These are phyloP conservation scores for Fusarium verrucosum DNA, from an alignment of 2,329 filamentous ascomycete genomes.

Conservation along the genomic window DNA sequence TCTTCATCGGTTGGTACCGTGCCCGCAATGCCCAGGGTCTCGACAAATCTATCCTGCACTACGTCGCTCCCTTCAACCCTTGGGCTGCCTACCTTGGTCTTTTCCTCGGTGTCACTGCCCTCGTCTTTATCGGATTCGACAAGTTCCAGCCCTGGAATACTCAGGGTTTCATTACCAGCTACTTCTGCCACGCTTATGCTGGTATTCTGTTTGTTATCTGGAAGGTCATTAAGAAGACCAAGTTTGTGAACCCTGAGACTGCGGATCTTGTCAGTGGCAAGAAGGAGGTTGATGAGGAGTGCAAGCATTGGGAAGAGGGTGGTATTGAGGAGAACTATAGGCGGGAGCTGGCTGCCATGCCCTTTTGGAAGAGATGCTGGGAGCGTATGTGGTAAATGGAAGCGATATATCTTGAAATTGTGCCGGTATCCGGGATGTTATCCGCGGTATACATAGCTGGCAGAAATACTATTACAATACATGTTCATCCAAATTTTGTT, in stretches of 20 bases:
- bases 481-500: not conserved
- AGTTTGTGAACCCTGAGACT: conserved; percentile 43
- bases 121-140: conserved; percentile 67
- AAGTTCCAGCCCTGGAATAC: conserved; percentile 61
- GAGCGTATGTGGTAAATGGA: conserved; percentile 51
- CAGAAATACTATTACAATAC: conserved; percentile 4
- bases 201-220: conserved; percentile 62
- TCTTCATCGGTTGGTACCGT: conserved; percentile 57
- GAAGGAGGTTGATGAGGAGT: conserved; percentile 70
- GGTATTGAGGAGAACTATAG: conserved; percentile 58
- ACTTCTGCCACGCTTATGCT: conserved; percentile 64
- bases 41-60: conserved; percentile 58
- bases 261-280: conserved; percentile 59
- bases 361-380: conserved; percentile 50
- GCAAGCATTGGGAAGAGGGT: conserved; percentile 55
- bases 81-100: conserved; percentile 62
- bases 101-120: conserved; percentile 56
- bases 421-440: not conserved
- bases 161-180: conserved; percentile 61
- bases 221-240: conserved; percentile 59
- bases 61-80: conserved; percentile 60
- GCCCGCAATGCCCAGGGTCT: conserved; percentile 61
- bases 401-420: not conserved
- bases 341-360: conserved; percentile 49
- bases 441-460: not conserved